These are phyloP conservation scores for Graphiopsis chlorocephala DNA, from an alignment of 2,329 filamentous ascomycete genomes.

Conservation along the genomic window DNA sequence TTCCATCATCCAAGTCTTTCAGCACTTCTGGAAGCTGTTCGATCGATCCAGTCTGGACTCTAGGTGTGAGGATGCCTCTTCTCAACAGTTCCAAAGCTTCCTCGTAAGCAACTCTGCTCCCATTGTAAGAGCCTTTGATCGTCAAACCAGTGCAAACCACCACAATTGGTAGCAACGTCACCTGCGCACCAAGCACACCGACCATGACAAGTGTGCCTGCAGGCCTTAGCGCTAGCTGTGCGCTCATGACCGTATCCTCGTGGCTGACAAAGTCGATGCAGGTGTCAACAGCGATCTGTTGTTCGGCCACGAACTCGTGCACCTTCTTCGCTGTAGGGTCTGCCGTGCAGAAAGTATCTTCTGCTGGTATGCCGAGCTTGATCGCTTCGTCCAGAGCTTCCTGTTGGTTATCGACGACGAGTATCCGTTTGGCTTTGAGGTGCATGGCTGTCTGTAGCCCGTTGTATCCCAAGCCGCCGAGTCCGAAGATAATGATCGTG, in stretches of 20 bases:
- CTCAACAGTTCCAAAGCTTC: constrained; percentile 39
- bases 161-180: constrained; percentile 19
- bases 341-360: constrained; percentile 28
- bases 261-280: constrained; percentile 27
- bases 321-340: constrained; percentile 15
- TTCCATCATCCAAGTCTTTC: constrained; percentile 36
- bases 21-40: constrained; percentile 37
- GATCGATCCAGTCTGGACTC: constrained; percentile 35
- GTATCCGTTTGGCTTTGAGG: constrained; percentile 40
- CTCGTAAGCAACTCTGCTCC: constrained; percentile 40
- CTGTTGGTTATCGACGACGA: constrained; percentile 37
- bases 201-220: constrained; percentile 24
- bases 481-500: constrained; percentile 42
- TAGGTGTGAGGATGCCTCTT: constrained; percentile 34
- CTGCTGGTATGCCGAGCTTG: constrained; percentile 32
- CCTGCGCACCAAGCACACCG: constrained; percentile 21
- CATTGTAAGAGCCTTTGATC: constrained; percentile 40
- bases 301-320: constrained; percentile 21
- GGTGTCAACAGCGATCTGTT: constrained; percentile 23
- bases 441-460: constrained; percentile 45
- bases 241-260: constrained; percentile 21
- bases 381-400: constrained; percentile 33
- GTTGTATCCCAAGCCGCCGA: constrained; percentile 44
- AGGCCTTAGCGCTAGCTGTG: constrained; percentile 23
- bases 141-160: constrained; percentile 20